These are phyloP conservation scores for Voacanga thouarsii DNA, from an alignment of 257 asterid species.

Conservation along the genomic window DNA sequence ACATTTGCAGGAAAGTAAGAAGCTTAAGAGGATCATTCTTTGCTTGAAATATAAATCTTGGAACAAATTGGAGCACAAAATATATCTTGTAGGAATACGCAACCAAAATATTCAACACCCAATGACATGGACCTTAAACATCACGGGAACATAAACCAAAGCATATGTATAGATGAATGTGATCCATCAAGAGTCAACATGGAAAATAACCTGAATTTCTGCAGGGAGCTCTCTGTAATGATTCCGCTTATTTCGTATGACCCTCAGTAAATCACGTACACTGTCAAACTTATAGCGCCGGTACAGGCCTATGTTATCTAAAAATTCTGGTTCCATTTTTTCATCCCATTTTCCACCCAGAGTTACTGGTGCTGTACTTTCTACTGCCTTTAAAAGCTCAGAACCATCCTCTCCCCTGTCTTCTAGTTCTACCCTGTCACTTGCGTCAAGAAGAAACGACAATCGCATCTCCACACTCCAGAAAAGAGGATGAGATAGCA, in stretches of 20 bases:
- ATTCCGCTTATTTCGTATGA: constrained; percentile 86
- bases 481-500: constrained; percentile 82
- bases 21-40: background rate
- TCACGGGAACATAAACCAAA: background rate
- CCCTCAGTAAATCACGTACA: constrained; percentile 84
- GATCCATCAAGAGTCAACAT: background rate
- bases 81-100: background rate
- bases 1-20: background rate
- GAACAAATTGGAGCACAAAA: background rate
- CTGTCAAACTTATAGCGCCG: constrained; percentile 78
- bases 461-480: constrained; percentile 89
- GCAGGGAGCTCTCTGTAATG: constrained; percentile 91
- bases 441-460: constrained; percentile 82
- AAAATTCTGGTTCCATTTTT: constrained; percentile 71
- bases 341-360: constrained; percentile 83
- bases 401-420: constrained; percentile 57
- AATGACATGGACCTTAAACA: background rate
- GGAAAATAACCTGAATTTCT: constrained; percentile 69
- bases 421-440: constrained; percentile 92
- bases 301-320: constrained; percentile 61
- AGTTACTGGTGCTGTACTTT: constrained; percentile 60
- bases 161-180: background rate
- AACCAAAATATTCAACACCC: background rate
- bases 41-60: background rate
- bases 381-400: constrained; percentile 62